Evolutionary conservation across 371 early-diverging fungal genomes (phyloP), one percentile per base, ranked within the genome.

Genomic region (Mortierella sp.): DNA sequence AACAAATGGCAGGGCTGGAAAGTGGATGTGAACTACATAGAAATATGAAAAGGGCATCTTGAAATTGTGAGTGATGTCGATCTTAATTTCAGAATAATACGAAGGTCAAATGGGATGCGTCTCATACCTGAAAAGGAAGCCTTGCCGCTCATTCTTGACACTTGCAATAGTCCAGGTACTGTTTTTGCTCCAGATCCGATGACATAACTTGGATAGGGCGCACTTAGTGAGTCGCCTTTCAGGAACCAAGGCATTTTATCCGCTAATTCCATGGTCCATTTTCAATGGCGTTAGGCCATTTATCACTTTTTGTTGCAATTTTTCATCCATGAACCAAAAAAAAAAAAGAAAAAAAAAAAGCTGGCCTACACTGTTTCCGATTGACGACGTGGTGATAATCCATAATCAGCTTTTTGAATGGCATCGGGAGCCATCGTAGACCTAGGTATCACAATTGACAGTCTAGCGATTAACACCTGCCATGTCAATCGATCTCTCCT

Each of bases 371-470:
- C 26, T 68, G 69, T 18, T 70, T 72, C 39, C 72, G 52, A 54
- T 72, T 68, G 55, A 72, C 64, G 18, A 75, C 81, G 45, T 81
- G 81, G 22, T 75, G 68, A 59, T 81, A 81, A 32, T 81, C 81
- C 81, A 81, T 75, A 62, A 81, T 65, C 37, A 81, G 45, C 26
- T 81, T 81, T 59, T 75, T 75, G 64, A 81, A 81, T 6, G 81
- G 76, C 5, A 72, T 75, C 24, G 81, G 81, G 11, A 81, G 66
- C 81, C 81, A 81, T 66, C 68, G 66, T 11, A 81, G 60, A 35
- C 76, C 76, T 81, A 57, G 18, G 24, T 18, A 22, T 43, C 11
- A 3, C 16, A 52, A 5, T 35, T 6, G 5, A 35, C 6, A 3
- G 35, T 35, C 6, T 35, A 35, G 6, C 35, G 35, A 35, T 35